Conservation (phyloP, 495 filamentous ascomycete species). For the Daldinia childiae region DNA sequence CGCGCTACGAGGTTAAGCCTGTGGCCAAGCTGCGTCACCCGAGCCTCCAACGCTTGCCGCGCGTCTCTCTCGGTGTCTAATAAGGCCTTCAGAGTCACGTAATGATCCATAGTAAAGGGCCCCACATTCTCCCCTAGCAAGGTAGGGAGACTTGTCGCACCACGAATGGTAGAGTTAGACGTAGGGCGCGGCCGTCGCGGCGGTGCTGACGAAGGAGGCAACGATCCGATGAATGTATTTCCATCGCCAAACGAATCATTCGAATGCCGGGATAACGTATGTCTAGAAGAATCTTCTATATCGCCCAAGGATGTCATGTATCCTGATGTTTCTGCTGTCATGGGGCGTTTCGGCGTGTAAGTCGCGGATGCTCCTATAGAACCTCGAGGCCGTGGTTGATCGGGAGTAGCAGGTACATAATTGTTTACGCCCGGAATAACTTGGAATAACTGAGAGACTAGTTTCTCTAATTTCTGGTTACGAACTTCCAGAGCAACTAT, state of each 20-base stretch:
- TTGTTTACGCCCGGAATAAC: slow-evolving; percentile 50
- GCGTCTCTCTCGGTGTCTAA: slow-evolving; percentile 61
- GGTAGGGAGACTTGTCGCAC: slow-evolving; percentile 53
- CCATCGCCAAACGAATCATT: slow-evolving; percentile 56
- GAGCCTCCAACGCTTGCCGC: slow-evolving; percentile 59
- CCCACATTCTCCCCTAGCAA: slow-evolving; percentile 47
- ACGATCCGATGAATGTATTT: slow-evolving; percentile 49
- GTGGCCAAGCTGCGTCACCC: slow-evolving; percentile 59
- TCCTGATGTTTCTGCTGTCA: slow-evolving; percentile 23
- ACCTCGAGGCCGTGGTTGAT: slow-evolving; percentile 25
- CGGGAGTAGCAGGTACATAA: slow-evolving; percentile 41
- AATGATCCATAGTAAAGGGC: slow-evolving; percentile 47
- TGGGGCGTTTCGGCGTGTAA: slow-evolving; percentile 43
- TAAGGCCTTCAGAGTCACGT: slow-evolving; percentile 52
- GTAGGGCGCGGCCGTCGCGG: slow-evolving; percentile 44
- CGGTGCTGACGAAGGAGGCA: slow-evolving; percentile 49
- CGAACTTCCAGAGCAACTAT: slow-evolving; percentile 56
- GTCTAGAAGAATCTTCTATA: slow-evolving; percentile 38
- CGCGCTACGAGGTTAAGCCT: slow-evolving; percentile 53
- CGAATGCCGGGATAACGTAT: slow-evolving; percentile 49
- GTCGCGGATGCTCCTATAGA: slow-evolving; percentile 39
- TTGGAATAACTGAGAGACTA: slow-evolving; percentile 56
- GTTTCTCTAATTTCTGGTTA: slow-evolving; percentile 59
- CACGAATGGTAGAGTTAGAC: slow-evolving; percentile 55
- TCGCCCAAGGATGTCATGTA: slow-evolving; percentile 40